Evolutionary conservation across 2,329 filamentous ascomycete genomes (phyloP).

Genomic region (Trichoderma sp.): DNA sequence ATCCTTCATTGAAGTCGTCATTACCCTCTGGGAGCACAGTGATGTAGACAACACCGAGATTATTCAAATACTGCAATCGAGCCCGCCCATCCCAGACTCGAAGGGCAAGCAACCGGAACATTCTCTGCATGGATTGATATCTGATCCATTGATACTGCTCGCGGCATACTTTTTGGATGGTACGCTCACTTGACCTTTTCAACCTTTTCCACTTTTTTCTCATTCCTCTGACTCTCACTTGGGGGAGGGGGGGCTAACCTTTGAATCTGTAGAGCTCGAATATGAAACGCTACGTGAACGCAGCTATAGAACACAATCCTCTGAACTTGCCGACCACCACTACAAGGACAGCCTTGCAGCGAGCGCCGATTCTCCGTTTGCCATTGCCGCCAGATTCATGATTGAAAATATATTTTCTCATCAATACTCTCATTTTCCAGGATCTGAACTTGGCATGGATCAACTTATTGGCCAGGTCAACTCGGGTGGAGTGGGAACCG

Average conservation of each 20-base stretch:
- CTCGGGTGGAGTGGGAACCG: constrained; percentile 42
- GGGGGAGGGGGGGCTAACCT: background rate
- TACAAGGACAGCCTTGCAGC: constrained; percentile 37
- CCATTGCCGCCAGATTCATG: constrained; percentile 41
- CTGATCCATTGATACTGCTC: constrained; percentile 45
- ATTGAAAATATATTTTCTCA: constrained; percentile 40
- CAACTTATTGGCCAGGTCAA: constrained; percentile 41
- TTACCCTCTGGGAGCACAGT: constrained; percentile 52
- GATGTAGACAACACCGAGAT: constrained; percentile 37
- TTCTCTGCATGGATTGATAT: background rate
- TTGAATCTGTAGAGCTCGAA: constrained; percentile 48
- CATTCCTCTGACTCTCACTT: background rate
- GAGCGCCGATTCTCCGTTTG: constrained; percentile 37
- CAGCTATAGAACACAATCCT: constrained; percentile 41
- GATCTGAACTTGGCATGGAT: constrained; percentile 39
- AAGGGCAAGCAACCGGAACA: constrained; percentile 48
- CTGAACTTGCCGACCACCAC: constrained; percentile 48
- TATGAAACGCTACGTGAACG: constrained; percentile 41
- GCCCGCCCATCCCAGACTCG: constrained; percentile 28
- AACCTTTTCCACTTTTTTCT: background rate
- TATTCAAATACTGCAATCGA: constrained; percentile 32
- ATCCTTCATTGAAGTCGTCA: constrained; percentile 48
- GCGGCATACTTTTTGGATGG: constrained; percentile 55
- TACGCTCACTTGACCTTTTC: constrained; percentile 31
- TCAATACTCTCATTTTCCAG: constrained; percentile 37